Evolutionary conservation across 495 filamentous ascomycete genomes (phyloP), one percentile per base, ranked within the genome.

Genomic region (Ascobolus immersus): DNA sequence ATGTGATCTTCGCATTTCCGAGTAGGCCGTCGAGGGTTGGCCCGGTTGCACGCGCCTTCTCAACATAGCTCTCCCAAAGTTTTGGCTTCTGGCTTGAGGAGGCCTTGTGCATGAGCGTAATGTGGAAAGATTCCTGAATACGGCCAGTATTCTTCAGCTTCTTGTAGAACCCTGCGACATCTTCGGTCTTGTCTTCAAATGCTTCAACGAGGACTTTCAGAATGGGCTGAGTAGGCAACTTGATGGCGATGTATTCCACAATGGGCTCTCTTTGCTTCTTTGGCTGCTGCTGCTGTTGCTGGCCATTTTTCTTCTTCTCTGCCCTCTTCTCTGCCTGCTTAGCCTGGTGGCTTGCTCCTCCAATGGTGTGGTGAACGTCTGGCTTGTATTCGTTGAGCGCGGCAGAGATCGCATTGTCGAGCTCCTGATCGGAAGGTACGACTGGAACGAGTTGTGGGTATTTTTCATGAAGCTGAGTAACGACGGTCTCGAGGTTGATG

Each of bases 21-120:
- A 68, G 60, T 3, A 65, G 49, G 12, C 52, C 44, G 9, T 39
- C 47, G n/a, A n/a, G n/a, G n/a, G n/a, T n/a, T n/a, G n/a, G n/a
- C n/a, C n/a, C n/a, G 18, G 28, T 17, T n/a, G 28, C 4, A n/a
- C 22, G 7, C 12, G 15, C 18, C n/a, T 15, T 12, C 10, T 31
- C 18, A 17, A 31, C 15, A 42, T 86, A 79, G 4, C 55, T 54
- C 24, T 69, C 50, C 86, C 86, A 96, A 11, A 79, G 52, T 1
- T 69, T 65, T 17, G 14, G 28, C 10, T 12, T 17, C 18, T 17
- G n/a, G 18, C 1, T 4, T 10, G 0, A 2, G 2, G 53, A 52
- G 7, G 71, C 67, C 30, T 69, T 72, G 52, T 96, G 86, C 48
- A 91, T 78, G 10, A 96, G 64, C 0, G 86, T 96, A 35, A 94